Percentiles rank a stretch among this genome's conserved stretches.
phyloP scores from a whole-genome alignment of 2,329 filamentous ascomycete species.

The Rutstroemia sydowiana region DNA sequence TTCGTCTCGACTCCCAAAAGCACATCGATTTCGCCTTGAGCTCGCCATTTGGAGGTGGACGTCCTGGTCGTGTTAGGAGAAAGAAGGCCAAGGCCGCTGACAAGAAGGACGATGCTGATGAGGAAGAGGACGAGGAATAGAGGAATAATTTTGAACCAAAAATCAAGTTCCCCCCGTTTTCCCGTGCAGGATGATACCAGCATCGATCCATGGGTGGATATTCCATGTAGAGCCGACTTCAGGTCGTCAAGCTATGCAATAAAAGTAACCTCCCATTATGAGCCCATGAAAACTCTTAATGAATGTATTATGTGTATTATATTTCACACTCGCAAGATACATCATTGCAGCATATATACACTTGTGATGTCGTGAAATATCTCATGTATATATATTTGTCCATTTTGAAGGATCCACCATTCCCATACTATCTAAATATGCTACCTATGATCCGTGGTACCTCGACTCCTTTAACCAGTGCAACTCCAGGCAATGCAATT shows the following conservation, averaged over 20 bases:
- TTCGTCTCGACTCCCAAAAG: slow-evolving; percentile 99
- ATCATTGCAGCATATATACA: too few species aligned
- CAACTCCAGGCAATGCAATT: not conserved
- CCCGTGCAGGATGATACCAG: not conserved
- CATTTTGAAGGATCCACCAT: too few species aligned
- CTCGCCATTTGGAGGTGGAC: slow-evolving; percentile 95
- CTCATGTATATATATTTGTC: too few species aligned
- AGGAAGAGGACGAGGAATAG: slow-evolving; percentile 71
- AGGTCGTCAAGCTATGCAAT: slow-evolving; percentile 9
- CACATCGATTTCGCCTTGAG: slow-evolving; percentile 99
- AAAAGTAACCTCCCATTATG: slow-evolving; percentile 8
- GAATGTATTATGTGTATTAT: not conserved
- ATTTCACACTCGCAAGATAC: too few species aligned
- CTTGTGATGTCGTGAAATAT: too few species aligned
- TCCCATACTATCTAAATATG: too few species aligned
- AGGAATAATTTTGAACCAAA: slow-evolving; percentile 32
- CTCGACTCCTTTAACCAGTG: too few species aligned
- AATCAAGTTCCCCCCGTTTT: not conserved
- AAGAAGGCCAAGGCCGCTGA: slow-evolving; percentile 99
- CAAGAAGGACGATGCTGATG: slow-evolving; percentile 71
- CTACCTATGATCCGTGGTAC: too few species aligned
- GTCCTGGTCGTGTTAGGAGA: slow-evolving; percentile 94
- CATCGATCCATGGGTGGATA: slow-evolving; percentile 3
- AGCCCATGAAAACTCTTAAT: slow-evolving; percentile 7
- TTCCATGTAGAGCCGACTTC: slow-evolving; percentile 6